A percentile compares a stretch with the other conserved stretches of the same genome.
Evolutionary conservation across 2,329 filamentous ascomycete species (phyloP).

Genomic region (Chaetomium olivaceum): DNA sequence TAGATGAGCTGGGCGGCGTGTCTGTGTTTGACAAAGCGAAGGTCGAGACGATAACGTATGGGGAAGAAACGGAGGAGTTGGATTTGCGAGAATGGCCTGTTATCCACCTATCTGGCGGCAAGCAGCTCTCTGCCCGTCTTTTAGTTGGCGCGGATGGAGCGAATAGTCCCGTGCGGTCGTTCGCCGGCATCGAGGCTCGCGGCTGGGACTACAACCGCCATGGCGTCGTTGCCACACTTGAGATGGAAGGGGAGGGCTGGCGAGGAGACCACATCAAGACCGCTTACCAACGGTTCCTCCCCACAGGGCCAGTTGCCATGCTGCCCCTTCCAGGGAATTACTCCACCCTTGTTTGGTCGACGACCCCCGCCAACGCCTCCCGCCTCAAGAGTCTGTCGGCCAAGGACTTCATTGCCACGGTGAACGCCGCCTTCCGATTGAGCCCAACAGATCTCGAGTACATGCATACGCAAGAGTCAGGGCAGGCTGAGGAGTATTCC

Average conservation of each 20-base stretch:
- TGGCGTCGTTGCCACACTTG: constrained; percentile 86
- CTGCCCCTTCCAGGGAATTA: constrained; percentile 82
- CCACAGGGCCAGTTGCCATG: constrained; percentile 87
- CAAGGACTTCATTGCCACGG: constrained; percentile 77
- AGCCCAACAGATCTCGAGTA: constrained; percentile 76
- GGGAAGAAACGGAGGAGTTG: constrained; percentile 64
- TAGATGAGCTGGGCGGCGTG: constrained; percentile 68
- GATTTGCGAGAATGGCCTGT: constrained; percentile 89
- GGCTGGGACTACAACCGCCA: constrained; percentile 95
- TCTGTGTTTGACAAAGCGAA: constrained; percentile 74
- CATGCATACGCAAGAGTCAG: constrained; percentile 65
- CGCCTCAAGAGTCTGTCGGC: constrained; percentile 73
- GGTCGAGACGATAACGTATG: constrained; percentile 78
- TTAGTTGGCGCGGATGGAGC: constrained; percentile 92
- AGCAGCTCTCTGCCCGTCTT: constrained; percentile 73
- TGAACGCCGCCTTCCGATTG: constrained; percentile 91
- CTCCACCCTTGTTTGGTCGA: constrained; percentile 93
- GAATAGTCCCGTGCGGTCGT: constrained; percentile 88
- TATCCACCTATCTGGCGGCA: constrained; percentile 68
- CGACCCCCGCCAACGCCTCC: constrained; percentile 75
- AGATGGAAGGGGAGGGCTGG: constrained; percentile 64
- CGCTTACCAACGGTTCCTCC: constrained; percentile 93
- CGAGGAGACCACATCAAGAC: constrained; percentile 62
- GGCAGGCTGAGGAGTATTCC: constrained; percentile 72
- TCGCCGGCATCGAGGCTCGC: constrained; percentile 79